phyloP scores from a whole-genome alignment of 306 rosid species.

The Malus fusca region DNA sequence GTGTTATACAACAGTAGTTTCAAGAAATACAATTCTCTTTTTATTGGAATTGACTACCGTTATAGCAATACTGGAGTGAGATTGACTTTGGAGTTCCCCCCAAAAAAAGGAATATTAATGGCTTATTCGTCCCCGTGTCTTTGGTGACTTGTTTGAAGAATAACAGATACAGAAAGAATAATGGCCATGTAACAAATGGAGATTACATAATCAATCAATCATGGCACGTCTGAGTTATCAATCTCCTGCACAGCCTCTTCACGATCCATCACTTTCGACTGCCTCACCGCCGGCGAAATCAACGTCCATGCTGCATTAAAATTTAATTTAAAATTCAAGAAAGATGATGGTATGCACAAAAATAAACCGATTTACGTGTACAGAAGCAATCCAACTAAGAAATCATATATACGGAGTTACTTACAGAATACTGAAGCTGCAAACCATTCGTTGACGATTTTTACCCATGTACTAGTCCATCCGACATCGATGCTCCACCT shows the following conservation, averaged over 20 bases:
- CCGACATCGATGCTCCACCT: constrained; percentile 98
- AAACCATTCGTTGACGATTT: constrained; percentile 76
- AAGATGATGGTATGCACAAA: background rate
- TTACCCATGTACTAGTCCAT: constrained; percentile 89
- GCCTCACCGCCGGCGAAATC: constrained; percentile 58
- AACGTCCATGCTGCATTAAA: constrained; percentile 67
- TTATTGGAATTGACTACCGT: background rate
- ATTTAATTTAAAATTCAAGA: background rate
- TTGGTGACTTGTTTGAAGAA: background rate
- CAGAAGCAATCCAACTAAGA: background rate
- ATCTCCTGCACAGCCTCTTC: constrained; percentile 34
- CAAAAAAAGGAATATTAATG: background rate
- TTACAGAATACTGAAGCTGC: constrained; percentile 80
- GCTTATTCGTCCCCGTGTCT: background rate
- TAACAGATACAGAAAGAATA: background rate
- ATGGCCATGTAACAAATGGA: too few relatives aligned
- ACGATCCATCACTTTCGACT: constrained; percentile 35
- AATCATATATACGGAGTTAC: constrained; percentile 4
- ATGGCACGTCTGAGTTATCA: constrained; percentile 29
- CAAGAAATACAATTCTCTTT: too few relatives aligned
- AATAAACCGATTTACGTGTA: background rate
- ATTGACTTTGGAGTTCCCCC: too few relatives aligned
- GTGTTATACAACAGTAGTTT: background rate
- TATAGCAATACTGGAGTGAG: too few relatives aligned
- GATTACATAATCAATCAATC: constrained; percentile 7